Base-by-base conservation (phyloP, 257 asterid genomes). In the Plantago elongata region DNA sequence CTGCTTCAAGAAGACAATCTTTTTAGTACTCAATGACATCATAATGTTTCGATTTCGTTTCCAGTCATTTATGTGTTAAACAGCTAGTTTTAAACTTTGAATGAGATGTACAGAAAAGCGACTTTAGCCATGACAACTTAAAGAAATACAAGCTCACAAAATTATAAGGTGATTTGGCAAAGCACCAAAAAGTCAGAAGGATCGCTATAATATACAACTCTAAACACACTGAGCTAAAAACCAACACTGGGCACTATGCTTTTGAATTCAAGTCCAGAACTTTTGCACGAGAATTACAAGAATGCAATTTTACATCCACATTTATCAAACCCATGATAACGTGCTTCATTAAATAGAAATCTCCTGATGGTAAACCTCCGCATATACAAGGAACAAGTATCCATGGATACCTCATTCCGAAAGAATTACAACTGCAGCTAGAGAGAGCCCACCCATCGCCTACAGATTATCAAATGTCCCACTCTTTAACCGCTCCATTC, bases 401-500 rank as follows among this genome's bases (percentile, higher is more conserved):
- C 5, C 40, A 34, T 7, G 8, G 40, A 34, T 34, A 34, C 40
- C 8, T 34, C 40, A 51, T 51, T 51, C 13, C 38, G 14, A 22
- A 18, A 54, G 14, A 16, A 34, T 34, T 34, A 34, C 40, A 34
- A 5, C 40, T 34, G 40, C 40, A 1, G 40, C 40, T 34, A 34
- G 40, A 22, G 27, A 9, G 17, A 17, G 9, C 37, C 38, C 59
- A 2, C 16, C 58, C 16, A 18, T 15, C 27, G 17, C 5, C 14
- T 15, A 11, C 30, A 83, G 56, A 48, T 86, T 81, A 78, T 93
- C 99, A 48, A 85, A 71, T 9, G 94, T 85, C 9, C 97, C 95
- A 51, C 95, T 87, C 80, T 93, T 93, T 38, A 89, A 76, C 81
- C 99, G 77, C 60, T 93, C 96, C 97, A 93, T 93, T 13, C 99